Evolutionary conservation across 306 rosid species (phyloP).

Genomic region (Begonia loranthoides): DNA sequence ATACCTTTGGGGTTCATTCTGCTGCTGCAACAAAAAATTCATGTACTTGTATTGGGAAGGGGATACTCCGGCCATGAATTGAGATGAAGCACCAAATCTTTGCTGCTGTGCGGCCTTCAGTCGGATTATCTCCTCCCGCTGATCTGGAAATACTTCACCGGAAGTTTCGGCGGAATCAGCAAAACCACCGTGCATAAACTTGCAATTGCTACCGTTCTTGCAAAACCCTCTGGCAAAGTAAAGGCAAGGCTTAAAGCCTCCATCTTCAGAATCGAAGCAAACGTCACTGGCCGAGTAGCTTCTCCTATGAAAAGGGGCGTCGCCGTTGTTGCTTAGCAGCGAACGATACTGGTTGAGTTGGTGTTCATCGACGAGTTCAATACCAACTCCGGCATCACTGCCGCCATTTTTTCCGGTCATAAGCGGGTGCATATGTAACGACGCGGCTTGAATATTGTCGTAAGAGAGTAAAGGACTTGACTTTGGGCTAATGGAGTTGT

Average conservation of each 20-base stretch:
- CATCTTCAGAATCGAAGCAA: slow-evolving; percentile 56
- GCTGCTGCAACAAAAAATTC: slow-evolving; percentile 62
- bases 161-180: slow-evolving; percentile 40
- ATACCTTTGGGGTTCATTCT: slow-evolving; percentile 55
- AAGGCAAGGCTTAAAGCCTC: slow-evolving; percentile 56
- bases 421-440: slow-evolving; percentile 19
- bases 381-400: slow-evolving; percentile 14
- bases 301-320: slow-evolving; percentile 55
- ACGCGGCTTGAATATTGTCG: slow-evolving; percentile 39
- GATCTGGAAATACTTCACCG: slow-evolving; percentile 45
- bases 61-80: slow-evolving; percentile 42
- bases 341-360: slow-evolving; percentile 66
- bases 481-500: slow-evolving; percentile 66
- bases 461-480: slow-evolving; percentile 45
- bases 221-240: slow-evolving; percentile 87
- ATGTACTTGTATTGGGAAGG: slow-evolving; percentile 57
- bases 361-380: slow-evolving; percentile 54
- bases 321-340: slow-evolving; percentile 65
- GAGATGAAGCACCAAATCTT: slow-evolving; percentile 46
- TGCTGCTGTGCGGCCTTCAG: slow-evolving; percentile 50
- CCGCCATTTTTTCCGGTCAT: slow-evolving; percentile 25
- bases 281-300: slow-evolving; percentile 81
- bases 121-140: slow-evolving; percentile 58
- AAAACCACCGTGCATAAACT: slow-evolving; percentile 60
- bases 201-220: slow-evolving; percentile 79